These are phyloP conservation scores for Macrocybe gigantea DNA, from an alignment of 768 basidiomycete species.

Conservation along the genomic window DNA sequence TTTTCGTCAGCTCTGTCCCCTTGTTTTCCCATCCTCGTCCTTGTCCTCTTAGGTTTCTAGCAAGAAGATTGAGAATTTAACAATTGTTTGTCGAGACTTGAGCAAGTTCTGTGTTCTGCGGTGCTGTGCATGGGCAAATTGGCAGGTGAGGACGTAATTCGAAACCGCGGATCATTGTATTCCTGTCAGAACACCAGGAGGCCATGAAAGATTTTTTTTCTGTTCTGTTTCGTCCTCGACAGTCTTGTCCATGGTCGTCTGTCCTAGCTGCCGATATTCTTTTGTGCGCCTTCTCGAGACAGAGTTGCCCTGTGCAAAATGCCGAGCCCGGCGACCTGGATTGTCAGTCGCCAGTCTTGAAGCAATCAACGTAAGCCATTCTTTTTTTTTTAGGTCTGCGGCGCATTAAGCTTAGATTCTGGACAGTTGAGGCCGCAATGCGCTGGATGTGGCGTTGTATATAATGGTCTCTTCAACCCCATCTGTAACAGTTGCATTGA, in stretches of 20 bases:
- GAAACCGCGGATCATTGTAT: no score
- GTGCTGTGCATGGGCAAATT: background rate
- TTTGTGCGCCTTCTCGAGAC: no score
- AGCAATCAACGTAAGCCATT: background rate
- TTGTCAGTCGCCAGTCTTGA: background rate
- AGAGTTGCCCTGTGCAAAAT: constrained; percentile 1
- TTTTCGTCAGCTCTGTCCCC: constrained; percentile 2
- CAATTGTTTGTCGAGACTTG: no score
- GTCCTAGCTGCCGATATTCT: background rate
- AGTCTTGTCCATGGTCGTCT: background rate
- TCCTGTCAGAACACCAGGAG: no score
- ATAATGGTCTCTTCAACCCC: background rate
- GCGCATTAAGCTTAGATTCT: background rate
- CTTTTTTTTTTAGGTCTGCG: background rate
- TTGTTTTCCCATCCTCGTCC: background rate
- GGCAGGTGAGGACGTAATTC: background rate
- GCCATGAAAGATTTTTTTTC: no score
- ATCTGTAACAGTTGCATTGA: background rate
- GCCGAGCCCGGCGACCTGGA: background rate
- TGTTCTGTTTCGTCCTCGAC: no score
- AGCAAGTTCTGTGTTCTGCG: no score
- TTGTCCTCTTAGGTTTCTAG: no score
- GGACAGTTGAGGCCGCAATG: background rate
- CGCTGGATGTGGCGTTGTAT: background rate
- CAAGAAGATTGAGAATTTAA: no score